Conservation (phyloP, 2,329 filamentous ascomycete species). For the Fusarium equiseti region DNA sequence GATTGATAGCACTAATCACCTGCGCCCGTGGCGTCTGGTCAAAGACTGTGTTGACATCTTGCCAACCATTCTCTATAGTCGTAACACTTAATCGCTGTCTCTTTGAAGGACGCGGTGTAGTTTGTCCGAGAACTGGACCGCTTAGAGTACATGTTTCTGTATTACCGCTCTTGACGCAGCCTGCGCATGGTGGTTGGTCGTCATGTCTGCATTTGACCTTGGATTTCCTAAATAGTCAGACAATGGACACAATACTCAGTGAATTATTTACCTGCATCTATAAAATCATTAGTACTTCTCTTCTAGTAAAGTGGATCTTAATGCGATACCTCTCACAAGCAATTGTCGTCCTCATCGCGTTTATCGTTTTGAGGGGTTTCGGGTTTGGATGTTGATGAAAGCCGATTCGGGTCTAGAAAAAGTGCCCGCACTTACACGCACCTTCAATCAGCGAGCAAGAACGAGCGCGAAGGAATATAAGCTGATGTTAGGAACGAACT, state of each 20-base stretch:
- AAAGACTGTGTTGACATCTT: conserved; percentile 26
- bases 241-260: not conserved
- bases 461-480: not conserved
- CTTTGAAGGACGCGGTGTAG: conserved; percentile 18
- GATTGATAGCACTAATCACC: conserved; percentile 23
- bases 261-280: conserved; percentile 42
- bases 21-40: not conserved
- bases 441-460: not conserved
- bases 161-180: conserved; percentile 38
- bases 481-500: accelerated
- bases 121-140: conserved; percentile 25
- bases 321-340: conserved; percentile 40
- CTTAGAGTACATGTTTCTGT: conserved; percentile 32
- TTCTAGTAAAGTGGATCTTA: accelerated
- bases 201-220: conserved; percentile 46
- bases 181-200: conserved; percentile 41
- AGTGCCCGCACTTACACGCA: not conserved
- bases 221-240: conserved; percentile 33
- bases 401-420: conserved; percentile 37
- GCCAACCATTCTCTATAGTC: not conserved
- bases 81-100: conserved; percentile 12
- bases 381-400: conserved; percentile 20
- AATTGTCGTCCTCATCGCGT: conserved; percentile 41
- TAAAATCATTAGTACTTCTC: not conserved
- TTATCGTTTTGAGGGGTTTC: conserved; percentile 12